A percentile compares a stretch with the other conserved stretches of the same genome.
Conservation (phyloP, 139 green algal genomes). For the Gonium pectorale region DNA sequence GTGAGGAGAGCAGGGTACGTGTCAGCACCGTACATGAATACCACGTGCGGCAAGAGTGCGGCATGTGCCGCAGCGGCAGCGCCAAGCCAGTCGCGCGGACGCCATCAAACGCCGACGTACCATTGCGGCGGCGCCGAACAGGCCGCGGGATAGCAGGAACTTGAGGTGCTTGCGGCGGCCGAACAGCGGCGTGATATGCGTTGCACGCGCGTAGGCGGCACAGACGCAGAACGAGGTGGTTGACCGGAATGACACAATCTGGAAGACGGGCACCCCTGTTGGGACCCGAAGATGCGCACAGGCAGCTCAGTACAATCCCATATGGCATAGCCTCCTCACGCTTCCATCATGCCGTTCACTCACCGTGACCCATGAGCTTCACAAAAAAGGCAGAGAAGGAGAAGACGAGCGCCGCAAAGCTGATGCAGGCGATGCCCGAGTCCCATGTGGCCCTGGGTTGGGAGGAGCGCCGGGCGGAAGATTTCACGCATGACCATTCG, state of each 20-base stretch:
- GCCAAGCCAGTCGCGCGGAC: too few relatives aligned
- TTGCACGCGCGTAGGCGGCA: neutral
- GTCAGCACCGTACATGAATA: too few relatives aligned
- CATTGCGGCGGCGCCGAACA: conserved; percentile 35
- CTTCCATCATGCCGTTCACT: too few relatives aligned
- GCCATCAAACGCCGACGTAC: too few relatives aligned
- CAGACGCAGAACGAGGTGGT: conserved; percentile 12
- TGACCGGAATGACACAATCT: conserved; percentile 37
- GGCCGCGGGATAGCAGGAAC: conserved; percentile 41
- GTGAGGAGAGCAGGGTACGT: too few relatives aligned
- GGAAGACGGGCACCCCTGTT: conserved; percentile 9
- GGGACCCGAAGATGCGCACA: too few relatives aligned
- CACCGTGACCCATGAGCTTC: conserved; percentile 25
- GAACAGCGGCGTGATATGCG: conserved; percentile 48
- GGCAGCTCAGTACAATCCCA: too few relatives aligned
- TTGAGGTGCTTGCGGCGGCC: conserved; percentile 25
- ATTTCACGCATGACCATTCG: too few relatives aligned
- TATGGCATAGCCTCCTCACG: too few relatives aligned
- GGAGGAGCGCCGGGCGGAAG: neutral
- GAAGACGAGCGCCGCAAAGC: neutral
- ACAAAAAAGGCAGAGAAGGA: conserved; percentile 38
- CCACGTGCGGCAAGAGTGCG: too few relatives aligned
- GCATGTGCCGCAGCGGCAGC: too few relatives aligned
- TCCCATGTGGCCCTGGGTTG: conserved; percentile 21
- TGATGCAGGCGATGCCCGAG: conserved; percentile 21